Evolutionary conservation across 228 moss, liverwort and hornwort species (phyloP), one percentile per base, ranked within the genome.

Genomic region (Sphagnum fallax): DNA sequence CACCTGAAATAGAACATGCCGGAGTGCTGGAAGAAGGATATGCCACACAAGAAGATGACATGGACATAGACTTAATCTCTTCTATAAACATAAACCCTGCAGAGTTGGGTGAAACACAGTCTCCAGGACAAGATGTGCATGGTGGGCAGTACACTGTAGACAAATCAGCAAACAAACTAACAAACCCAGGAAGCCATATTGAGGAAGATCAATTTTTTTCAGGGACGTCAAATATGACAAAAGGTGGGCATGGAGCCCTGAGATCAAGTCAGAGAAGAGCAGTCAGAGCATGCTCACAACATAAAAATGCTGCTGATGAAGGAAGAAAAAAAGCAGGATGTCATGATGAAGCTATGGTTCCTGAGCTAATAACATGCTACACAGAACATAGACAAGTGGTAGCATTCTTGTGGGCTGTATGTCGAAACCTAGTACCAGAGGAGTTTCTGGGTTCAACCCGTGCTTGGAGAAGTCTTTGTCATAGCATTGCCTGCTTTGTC

Each of bases 371-470:
- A 68, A 84, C 89, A 11, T 85, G 86, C 48, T 80, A 86, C 68
- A 78, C 88, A 62, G 79, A 71, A 48, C 93, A 98, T 75, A 80
- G 75, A 67, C 76, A 87, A 71, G 93, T 98, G 49, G 91, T 91
- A 60, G 88, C 80, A 65, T 98, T 98, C 67, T 67, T 93, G 60
- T 98, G 91, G 91, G 88, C 93, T 65, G 90, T 87, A 50, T 93
- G 91, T 80, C 90, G 93, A 67, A 90, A 84, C 74, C 72, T 93
- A 52, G 64, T 91, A 71, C 97, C 97, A 6, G 69, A 82, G 59
- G 83, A 87, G 48, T 87, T 93, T 80, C 82, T 93, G 58, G 89
- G 91, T 61, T 76, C 82, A 49, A 59, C 76, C 9, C 63, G 75
- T 65, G 83, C 84, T 71, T 88, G 87, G 83, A 91, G 97, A 74